These are phyloP conservation scores for Fennellomyces sp. DNA, from an alignment of 371 early-diverging fungal species.

Conservation along the genomic window DNA sequence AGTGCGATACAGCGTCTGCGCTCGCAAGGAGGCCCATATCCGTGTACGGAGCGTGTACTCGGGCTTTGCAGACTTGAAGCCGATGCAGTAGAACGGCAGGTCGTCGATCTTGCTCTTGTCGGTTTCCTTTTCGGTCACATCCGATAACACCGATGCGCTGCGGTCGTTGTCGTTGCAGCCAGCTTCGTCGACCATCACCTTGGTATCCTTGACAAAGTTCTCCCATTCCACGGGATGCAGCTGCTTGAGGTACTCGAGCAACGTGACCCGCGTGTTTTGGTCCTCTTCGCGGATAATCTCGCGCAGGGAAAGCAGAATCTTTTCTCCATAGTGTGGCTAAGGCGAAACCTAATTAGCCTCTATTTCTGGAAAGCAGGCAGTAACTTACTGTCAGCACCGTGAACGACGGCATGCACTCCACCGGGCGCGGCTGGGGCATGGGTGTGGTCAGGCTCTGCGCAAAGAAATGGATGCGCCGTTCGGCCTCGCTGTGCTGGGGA, in stretches of 20 bases:
- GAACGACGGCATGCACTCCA: constrained; percentile 85
- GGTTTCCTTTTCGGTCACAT: constrained; percentile 8
- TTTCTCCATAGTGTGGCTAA: constrained; percentile 91
- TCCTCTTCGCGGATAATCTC: constrained; percentile 88
- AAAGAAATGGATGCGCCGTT: constrained; percentile 87
- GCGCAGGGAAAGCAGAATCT: constrained; percentile 79
- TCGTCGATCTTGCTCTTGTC: constrained; percentile 59
- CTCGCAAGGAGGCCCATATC: constrained; percentile 88
- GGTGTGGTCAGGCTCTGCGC: constrained; percentile 87
- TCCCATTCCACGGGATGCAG: constrained; percentile 87
- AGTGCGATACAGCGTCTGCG: constrained; percentile 88
- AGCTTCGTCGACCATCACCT: constrained; percentile 72
- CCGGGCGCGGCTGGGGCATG: constrained; percentile 81
- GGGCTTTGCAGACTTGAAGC: constrained; percentile 82
- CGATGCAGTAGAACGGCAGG: constrained; percentile 80
- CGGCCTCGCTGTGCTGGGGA: constrained; percentile 81
- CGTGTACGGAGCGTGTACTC: constrained; percentile 85
- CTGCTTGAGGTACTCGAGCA: constrained; percentile 85
- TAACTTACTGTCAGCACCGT: constrained; percentile 85
- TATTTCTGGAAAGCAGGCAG: too few species aligned
- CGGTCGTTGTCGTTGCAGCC: constrained; percentile 40
- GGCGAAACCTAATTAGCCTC: too few species aligned
- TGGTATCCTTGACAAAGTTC: constrained; percentile 89
- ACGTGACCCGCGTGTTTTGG: constrained; percentile 75
- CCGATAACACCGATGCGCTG: constrained; percentile 16